Evolutionary conservation across 2,329 filamentous ascomycete genomes (phyloP).

Genomic region (Diaporthe sp.): DNA sequence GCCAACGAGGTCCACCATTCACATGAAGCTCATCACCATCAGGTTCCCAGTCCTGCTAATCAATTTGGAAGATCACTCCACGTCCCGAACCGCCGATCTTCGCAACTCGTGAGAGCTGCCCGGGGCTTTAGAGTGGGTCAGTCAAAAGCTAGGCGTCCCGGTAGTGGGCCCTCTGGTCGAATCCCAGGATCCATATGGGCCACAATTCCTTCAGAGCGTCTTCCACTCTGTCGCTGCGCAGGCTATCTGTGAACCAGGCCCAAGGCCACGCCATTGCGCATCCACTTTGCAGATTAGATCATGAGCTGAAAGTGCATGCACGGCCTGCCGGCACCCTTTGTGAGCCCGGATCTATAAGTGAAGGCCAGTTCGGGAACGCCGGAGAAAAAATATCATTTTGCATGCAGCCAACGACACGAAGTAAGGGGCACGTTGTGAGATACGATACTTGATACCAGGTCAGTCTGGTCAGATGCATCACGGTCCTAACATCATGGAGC

Average conservation of each 20-base stretch:
- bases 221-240: background rate
- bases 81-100: slow-evolving; percentile 10
- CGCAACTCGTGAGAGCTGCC: background rate
- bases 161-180: background rate
- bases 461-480: background rate
- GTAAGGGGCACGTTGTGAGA: background rate
- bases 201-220: slow-evolving; percentile 13
- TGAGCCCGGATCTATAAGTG: background rate
- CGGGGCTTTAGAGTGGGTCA: slow-evolving; percentile 9
- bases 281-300: slow-evolving; percentile 9
- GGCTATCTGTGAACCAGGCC: background rate
- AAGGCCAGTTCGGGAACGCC: background rate
- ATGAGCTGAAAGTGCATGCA: background rate
- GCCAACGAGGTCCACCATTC: background rate
- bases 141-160: background rate
- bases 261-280: slow-evolving; percentile 5
- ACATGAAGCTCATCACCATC: background rate
- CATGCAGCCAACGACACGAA: background rate
- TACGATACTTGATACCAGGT: background rate
- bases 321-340: background rate
- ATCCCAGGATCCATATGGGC: slow-evolving; percentile 12
- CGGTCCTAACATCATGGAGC: background rate
- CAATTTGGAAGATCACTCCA: background rate
- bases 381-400: background rate
- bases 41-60: background rate